Evolutionary conservation across 2,329 filamentous ascomycete genomes (phyloP).

Genomic region (Thelonectria rubi): DNA sequence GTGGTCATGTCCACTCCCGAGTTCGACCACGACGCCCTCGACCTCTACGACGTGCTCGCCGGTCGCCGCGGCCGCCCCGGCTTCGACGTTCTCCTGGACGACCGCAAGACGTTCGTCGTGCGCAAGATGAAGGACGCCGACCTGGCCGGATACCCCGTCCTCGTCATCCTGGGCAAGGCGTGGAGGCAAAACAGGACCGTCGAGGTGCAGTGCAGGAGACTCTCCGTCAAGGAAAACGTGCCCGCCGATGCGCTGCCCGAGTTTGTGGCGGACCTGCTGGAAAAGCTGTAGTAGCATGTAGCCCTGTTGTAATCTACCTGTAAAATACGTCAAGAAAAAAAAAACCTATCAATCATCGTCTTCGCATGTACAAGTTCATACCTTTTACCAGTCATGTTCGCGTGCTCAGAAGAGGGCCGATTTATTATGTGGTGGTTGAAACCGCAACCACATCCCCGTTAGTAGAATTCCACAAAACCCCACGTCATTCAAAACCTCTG

Average conservation of each 20-base stretch:
- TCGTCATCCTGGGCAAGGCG: constrained; percentile 78
- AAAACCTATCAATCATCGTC: neutral
- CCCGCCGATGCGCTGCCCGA: constrained; percentile 53
- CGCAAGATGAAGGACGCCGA: constrained; percentile 95
- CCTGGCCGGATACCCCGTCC: constrained; percentile 84
- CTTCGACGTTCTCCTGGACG: constrained; percentile 78
- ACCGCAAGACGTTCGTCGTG: constrained; percentile 71
- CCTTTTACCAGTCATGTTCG: neutral
- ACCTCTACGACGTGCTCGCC: constrained; percentile 70
- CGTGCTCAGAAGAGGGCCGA: neutral
- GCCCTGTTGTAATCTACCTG: constrained; percentile 1
- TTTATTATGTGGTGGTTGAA: constrained; percentile 3
- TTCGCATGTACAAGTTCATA: neutral
- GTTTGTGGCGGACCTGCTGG: constrained; percentile 58
- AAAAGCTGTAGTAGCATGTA: constrained; percentile 55
- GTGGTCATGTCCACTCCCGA: constrained; percentile 67
- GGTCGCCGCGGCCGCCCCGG: constrained; percentile 26
- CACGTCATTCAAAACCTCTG: constrained; percentile 43
- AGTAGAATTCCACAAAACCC: constrained; percentile 43
- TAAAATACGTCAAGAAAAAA: neutral
- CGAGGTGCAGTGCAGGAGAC: constrained; percentile 81
- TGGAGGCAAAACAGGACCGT: constrained; percentile 69
- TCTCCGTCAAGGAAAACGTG: constrained; percentile 70
- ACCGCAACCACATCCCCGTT: constrained; percentile 42
- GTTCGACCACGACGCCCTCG: constrained; percentile 57